Conservation (phyloP, 768 basidiomycete genomes). For the Pleurotus salmoneostramineus region DNA sequence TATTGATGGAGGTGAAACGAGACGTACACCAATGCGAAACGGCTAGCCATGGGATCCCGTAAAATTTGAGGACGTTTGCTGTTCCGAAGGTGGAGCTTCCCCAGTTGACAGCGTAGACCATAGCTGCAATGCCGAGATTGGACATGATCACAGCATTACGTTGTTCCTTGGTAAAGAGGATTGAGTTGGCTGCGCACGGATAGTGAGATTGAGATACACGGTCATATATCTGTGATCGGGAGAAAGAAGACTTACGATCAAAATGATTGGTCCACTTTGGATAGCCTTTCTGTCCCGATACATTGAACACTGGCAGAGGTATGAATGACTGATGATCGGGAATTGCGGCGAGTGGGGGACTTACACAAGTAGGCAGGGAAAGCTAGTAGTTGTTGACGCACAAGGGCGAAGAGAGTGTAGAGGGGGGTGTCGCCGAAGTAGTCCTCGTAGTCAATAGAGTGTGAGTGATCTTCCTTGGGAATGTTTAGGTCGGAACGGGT, state of each 20-base stretch:
- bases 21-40: conserved; percentile 54
- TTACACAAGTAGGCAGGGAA: conserved; percentile 60
- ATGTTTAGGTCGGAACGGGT: conserved; percentile 53
- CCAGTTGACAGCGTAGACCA: conserved; percentile 36
- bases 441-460: conserved; percentile 47
- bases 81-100: conserved; percentile 33
- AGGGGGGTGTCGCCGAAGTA: conserved; percentile 58
- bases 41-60: conserved; percentile 50
- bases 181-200: conserved; percentile 40
- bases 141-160: conserved; percentile 50
- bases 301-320: conserved; percentile 47
- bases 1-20: neutral
- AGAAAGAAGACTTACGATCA: conserved; percentile 39
- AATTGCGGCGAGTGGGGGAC: conserved; percentile 15
- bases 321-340: neutral
- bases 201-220: neutral
- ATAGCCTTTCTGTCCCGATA: conserved; percentile 56
- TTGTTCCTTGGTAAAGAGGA: conserved; percentile 52
- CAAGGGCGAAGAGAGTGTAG: conserved; percentile 51
- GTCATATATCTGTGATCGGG: neutral
- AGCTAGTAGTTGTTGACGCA: conserved; percentile 54
- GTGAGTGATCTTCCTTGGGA: conserved; percentile 31
- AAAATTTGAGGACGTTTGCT: conserved; percentile 41
- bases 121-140: conserved; percentile 50
- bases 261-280: conserved; percentile 68